Conservation (phyloP, 23 red algal species). For the Gracilaria domingensis region DNA sequence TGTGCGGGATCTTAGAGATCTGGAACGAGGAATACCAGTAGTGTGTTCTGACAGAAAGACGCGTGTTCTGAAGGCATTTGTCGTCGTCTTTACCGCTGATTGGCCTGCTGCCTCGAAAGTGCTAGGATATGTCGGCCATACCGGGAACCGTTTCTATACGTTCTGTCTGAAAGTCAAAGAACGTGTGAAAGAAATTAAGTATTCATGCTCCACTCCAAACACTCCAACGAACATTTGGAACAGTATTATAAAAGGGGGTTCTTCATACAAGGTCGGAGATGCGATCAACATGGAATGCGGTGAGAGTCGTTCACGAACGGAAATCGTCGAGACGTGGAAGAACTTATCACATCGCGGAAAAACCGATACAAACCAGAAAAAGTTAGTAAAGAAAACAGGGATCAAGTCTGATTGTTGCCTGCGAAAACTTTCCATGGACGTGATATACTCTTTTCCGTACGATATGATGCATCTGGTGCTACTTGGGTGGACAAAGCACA, state of each 20-base stretch:
- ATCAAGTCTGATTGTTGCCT: neutral
- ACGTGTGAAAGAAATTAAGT: neutral
- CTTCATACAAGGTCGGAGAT: too few relatives aligned
- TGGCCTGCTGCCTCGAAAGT: conserved; percentile 21
- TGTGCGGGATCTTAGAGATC: neutral
- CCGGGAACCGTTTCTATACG: neutral
- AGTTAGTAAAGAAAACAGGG: neutral
- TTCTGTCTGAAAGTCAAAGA: neutral
- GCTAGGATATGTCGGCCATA: conserved; percentile 9
- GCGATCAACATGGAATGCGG: neutral
- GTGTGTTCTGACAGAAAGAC: neutral
- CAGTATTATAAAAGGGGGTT: neutral
- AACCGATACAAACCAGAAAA: neutral
- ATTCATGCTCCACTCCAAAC: neutral
- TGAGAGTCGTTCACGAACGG: neutral
- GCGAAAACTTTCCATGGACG: neutral
- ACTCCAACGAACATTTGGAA: neutral
- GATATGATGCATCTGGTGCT: conserved; percentile 22
- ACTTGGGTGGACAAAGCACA: conserved; percentile 8
- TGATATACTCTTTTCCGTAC: neutral
- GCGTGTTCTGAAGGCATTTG: neutral
- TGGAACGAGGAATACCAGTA: neutral
- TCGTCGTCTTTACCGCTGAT: conserved; percentile 3
- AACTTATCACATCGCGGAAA: neutral
- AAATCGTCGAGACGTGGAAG: neutral